Evolutionary conservation across 164 flowering plant species (phyloP), one percentile per base, ranked within the genome.

Genomic region (Vitis rotundifolia): DNA sequence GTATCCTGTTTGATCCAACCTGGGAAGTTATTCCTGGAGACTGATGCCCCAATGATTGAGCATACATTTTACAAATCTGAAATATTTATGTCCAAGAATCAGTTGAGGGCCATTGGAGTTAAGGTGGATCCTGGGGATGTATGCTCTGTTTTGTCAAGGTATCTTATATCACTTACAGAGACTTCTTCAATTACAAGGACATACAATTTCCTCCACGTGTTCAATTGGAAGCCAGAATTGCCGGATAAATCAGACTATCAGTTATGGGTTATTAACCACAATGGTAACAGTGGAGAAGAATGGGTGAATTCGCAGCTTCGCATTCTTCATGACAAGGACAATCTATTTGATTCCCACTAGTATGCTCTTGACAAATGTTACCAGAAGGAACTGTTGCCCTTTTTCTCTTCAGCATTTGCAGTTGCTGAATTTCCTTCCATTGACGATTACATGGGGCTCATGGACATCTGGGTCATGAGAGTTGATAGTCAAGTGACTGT

Each of bases 31-130:
- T 64, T 26, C 61, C n/a, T n/a, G 13, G 48, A 13, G 49, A 11
- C 47, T 15, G 80, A 71, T 73, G 73, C 49, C 7, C 76, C 80
- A 7, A 52, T 69, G 44, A 68, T 77, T 52, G 76, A 77, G 65
- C 68, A 64, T 53, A 58, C 13, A 22, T 69, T 63, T 49, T 77
- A 65, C 57, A 64, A 67, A 31, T 2, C 37, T 15, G 28, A 9
- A 3, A 66, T 49, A 15, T 48, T 29, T 2, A 7, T 56, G 47
- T 67, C 69, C 16, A 50, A 10, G 61, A 18, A 48, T 8, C 56
- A 73, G 55, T 28, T 77, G 50, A 67, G 61, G 31, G 71, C 64
- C 1, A 60, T 66, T 0, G 71, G 80, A 5, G 73, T 73, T 16
- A 69, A 69, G 15, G 28, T 48, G 1, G 69, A 61, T 18, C 7